Conservation (phyloP, 2,329 filamentous ascomycete genomes). For the Fusarium nygamai region DNA sequence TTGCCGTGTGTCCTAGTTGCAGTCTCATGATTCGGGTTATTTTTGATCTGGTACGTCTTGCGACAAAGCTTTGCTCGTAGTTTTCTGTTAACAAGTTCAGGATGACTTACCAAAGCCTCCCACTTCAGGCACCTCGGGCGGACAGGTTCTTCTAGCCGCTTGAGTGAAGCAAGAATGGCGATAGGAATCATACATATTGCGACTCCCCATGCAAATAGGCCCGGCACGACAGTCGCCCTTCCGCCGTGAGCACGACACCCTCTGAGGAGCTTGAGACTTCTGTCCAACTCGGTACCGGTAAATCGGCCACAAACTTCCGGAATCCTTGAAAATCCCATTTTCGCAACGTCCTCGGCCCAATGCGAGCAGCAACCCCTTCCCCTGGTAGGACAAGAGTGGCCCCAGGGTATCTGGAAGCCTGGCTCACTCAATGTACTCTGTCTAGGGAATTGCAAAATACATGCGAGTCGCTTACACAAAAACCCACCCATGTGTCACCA, state of each 20-base stretch:
- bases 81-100: conserved; percentile 41
- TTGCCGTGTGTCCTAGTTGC: conserved; percentile 97
- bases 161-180: conserved; percentile 38
- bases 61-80: neutral
- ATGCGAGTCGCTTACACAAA: neutral
- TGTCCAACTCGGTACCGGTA: neutral
- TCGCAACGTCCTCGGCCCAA: neutral
- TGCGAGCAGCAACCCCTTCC: neutral
- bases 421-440: neutral
- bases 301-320: neutral
- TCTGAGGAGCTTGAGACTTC: neutral
- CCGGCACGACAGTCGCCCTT: neutral
- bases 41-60: conserved; percentile 78
- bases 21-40: conserved; percentile 97
- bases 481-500: neutral
- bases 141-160: conserved; percentile 54
- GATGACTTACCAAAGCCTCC: conserved; percentile 57
- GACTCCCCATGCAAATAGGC: neutral
- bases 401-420: neutral
- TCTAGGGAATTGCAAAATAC: neutral
- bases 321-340: neutral
- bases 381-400: neutral
- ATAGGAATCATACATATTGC: conserved; percentile 3
- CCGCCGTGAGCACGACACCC: neutral
- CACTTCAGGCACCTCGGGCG: conserved; percentile 44